Evolutionary conservation across 2,329 filamentous ascomycete genomes (phyloP).

Genomic region (Scedosporium boydii): DNA sequence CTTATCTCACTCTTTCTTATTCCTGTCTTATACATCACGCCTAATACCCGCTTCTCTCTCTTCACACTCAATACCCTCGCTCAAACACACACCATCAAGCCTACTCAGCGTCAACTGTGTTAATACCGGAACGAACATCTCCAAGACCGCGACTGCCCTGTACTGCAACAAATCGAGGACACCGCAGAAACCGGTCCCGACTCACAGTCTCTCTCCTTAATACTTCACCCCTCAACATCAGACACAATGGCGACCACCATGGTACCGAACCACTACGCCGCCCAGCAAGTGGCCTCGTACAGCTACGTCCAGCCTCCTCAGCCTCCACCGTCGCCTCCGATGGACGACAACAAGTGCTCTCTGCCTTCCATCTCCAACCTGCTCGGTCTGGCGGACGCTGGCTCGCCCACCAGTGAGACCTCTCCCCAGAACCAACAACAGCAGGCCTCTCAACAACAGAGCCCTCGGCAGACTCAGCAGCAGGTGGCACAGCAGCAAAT

Average conservation of each 20-base stretch:
- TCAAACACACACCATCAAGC: background rate
- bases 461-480: conserved; percentile 8
- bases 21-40: background rate
- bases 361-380: conserved; percentile 90
- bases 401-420: conserved; percentile 47
- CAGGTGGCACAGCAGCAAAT: conserved; percentile 13
- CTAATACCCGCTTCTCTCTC: background rate
- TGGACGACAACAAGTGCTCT: conserved; percentile 73
- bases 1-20: background rate
- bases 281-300: conserved; percentile 8
- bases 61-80: background rate
- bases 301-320: conserved; percentile 33
- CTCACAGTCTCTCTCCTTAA: background rate
- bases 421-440: conserved; percentile 35
- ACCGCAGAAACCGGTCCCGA: background rate
- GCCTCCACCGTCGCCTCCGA: conserved; percentile 64
- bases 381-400: conserved; percentile 70
- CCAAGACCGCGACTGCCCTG: too few species aligned
- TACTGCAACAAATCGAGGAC: background rate
- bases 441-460: conserved; percentile 18
- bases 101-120: background rate
- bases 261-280: background rate
- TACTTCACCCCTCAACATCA: background rate
- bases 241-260: conserved; percentile 4
- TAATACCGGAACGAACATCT: background rate